Base-by-base conservation (phyloP, 1,284 basidiomycete genomes). In the Xanthoconium separans region DNA sequence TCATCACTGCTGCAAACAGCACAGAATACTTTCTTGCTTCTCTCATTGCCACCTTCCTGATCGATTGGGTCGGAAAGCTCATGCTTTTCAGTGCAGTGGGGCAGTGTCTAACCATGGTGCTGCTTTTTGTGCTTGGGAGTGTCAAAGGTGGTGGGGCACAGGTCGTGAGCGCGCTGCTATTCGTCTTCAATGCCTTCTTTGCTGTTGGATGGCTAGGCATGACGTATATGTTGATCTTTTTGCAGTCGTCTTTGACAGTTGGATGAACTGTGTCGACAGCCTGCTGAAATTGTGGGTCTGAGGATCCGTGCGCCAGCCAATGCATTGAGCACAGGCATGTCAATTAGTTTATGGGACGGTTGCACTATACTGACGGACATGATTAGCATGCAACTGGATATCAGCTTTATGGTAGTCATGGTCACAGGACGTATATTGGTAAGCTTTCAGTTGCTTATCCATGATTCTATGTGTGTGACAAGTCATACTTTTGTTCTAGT, bases 371-470 rank as follows among this genome's bases (percentile, higher is more conserved):
- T 55, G 37, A 61, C 22, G 24, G 34, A 39, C 16, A 15, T 4
- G n/a, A 29, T 29, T 46, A 61, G 77, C 77, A 1, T 77, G 74
- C 43, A 77, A 84, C 61, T 87, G 82, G 84, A 79, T 77, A 6
- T 84, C 65, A 85, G 84, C 65, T 84, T 84, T 63, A 65, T 83
- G 63, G 80, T 84, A 20, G 85, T 87, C 24, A 85, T 87, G 81
- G 75, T 85, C 62, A 83, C 84, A 3, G 83, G 85, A 85, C 84
- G 2, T 87, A 87, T 63, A 83, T 84, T 40, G 78, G 81, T 82
- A 30, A 44, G 53, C 65, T 62, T 47, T 39, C 20, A 18, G 8
- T 39, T 6, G 15, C 20, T 37, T 18, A 13, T 34, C 4, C 20
- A 20, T 36, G 31, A n/a, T 5, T 7, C 7, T 7, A 12, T 4